These are phyloP conservation scores for Podila epicladia DNA, from an alignment of 192 early-diverging fungal genomes.

Conservation along the genomic window DNA sequence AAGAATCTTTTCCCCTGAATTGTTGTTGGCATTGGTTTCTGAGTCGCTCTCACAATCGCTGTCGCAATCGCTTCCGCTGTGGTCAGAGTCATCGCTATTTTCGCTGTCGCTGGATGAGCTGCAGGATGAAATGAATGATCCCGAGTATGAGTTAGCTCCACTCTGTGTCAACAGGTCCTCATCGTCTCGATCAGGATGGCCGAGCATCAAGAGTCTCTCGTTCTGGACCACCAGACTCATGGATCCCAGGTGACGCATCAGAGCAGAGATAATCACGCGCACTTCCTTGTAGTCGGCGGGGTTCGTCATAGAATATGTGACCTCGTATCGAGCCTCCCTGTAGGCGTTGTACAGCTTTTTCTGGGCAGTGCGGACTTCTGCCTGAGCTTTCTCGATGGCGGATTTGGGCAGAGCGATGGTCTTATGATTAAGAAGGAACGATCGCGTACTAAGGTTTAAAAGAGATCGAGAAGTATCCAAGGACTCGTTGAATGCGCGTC, in stretches of 20 bases:
- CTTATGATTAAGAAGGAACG: slow-evolving; percentile 46
- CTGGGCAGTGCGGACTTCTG: slow-evolving; percentile 34
- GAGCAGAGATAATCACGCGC: slow-evolving; percentile 22
- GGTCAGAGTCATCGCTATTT: background rate
- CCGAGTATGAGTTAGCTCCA: slow-evolving; percentile 8
- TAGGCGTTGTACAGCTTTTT: slow-evolving; percentile 46
- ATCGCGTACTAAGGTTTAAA: slow-evolving; percentile 38
- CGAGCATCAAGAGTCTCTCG: slow-evolving; percentile 42
- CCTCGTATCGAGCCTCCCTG: slow-evolving; percentile 44
- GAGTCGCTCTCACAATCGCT: background rate
- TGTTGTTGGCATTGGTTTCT: background rate
- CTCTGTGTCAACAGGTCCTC: slow-evolving; percentile 37
- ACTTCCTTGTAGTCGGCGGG: slow-evolving; percentile 50
- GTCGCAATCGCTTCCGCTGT: background rate
- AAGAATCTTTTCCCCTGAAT: slow-evolving; percentile 4
- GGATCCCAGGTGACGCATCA: slow-evolving; percentile 47
- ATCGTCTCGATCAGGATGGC: slow-evolving; percentile 31
- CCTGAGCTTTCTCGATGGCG: slow-evolving; percentile 39
- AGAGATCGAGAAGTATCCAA: slow-evolving; percentile 34
- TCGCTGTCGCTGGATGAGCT: background rate
- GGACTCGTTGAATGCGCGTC: slow-evolving; percentile 47
- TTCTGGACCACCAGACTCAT: slow-evolving; percentile 51
- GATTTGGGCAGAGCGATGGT: slow-evolving; percentile 48
- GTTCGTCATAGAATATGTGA: slow-evolving; percentile 39
- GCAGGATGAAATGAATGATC: background rate